Conservation (phyloP, 1,139 yeast species). For the Lodderomyces jiufengensis region DNA sequence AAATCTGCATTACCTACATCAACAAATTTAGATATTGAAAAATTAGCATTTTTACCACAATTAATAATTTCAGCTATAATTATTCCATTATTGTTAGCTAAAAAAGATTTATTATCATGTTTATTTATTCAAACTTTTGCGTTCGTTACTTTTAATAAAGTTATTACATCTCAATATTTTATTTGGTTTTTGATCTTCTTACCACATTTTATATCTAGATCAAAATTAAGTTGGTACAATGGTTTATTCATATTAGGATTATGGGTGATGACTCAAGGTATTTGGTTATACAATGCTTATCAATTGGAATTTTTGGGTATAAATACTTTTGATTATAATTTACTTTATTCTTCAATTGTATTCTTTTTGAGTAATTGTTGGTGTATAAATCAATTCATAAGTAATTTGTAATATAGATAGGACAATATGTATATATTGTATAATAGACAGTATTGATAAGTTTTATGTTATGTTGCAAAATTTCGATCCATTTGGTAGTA, state of each 20-base stretch:
- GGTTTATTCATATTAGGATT: constrained; percentile 40
- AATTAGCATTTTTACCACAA: constrained; percentile 82
- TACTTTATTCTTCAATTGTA: constrained; percentile 55
- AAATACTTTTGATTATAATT: constrained; percentile 58
- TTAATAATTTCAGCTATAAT: constrained; percentile 54
- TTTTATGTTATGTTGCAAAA: no score
- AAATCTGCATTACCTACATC: constrained; percentile 39
- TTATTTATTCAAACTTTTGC: constrained; percentile 86
- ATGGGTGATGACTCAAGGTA: constrained; percentile 72
- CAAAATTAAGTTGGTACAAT: constrained; percentile 20
- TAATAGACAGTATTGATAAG: neutral
- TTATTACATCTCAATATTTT: constrained; percentile 90
- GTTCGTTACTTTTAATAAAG: constrained; percentile 89
- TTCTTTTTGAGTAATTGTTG: constrained; percentile 71
- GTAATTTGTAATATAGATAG: constrained; percentile 27
- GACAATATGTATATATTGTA: no score
- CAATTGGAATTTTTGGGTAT: constrained; percentile 75
- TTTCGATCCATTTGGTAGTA: no score
- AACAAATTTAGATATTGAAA: constrained; percentile 25
- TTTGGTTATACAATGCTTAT: constrained; percentile 81
- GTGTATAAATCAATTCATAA: constrained; percentile 57
- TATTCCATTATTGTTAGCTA: constrained; percentile 58
- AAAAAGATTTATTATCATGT: constrained; percentile 54
- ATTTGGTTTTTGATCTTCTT: constrained; percentile 86
- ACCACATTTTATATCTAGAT: constrained; percentile 62